A percentile compares a stretch with the other conserved stretches of the same genome.
Evolutionary conservation across 75 land plant genomes (phyloP).

Genomic region (Chamaecyparis obtusa): DNA sequence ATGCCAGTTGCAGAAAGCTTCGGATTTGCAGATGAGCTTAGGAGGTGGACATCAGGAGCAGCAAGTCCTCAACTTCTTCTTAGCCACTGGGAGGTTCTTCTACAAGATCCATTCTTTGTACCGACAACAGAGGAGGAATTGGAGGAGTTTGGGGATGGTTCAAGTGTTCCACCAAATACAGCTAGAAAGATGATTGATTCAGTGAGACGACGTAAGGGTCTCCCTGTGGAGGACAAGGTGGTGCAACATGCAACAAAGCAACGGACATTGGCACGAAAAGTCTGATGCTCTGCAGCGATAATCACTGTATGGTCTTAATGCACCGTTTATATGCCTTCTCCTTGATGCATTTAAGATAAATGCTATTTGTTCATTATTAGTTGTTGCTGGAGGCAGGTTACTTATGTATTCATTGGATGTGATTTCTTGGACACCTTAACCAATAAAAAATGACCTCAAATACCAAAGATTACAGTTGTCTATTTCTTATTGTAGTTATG

Average conservation of each 20-base stretch:
- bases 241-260: conserved; percentile 95
- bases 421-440: no score
- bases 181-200: conserved; percentile 87
- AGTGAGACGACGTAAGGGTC: conserved; percentile 83
- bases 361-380: not conserved
- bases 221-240: conserved; percentile 91
- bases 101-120: conserved; percentile 92
- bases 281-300: conserved; percentile 21
- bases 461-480: no score
- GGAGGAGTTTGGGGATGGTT: conserved; percentile 95
- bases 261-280: conserved; percentile 82
- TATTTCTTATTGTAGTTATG: no score
- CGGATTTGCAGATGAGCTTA: conserved; percentile 87
- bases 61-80: conserved; percentile 80
- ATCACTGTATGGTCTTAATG: not conserved
- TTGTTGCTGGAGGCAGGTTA: no score
- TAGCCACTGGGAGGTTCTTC: conserved; percentile 83
- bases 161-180: conserved; percentile 77
- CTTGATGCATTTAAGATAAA: not conserved
- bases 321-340: not conserved
- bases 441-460: no score
- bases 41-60: conserved; percentile 83
- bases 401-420: no score
- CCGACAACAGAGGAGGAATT: conserved; percentile 93
- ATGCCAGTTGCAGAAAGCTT: conserved; percentile 92